These are phyloP conservation scores for Suhomyces tanzawaensis DNA, from an alignment of 805 yeast species.

Conservation along the genomic window DNA sequence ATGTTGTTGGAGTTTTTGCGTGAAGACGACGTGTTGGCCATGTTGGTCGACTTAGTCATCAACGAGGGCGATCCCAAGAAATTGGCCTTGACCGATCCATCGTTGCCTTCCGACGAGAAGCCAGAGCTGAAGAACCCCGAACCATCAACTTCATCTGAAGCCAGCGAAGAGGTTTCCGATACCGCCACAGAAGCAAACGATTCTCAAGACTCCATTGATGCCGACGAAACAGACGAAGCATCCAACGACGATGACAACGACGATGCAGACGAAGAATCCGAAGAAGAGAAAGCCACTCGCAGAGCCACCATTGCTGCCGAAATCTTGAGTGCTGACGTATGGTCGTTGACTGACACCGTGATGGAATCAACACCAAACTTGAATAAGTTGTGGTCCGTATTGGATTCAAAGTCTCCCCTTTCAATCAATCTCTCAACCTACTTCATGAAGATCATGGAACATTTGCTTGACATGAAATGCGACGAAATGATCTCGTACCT, in stretches of 20 bases:
- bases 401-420: slow-evolving; percentile 65
- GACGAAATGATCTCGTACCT: slow-evolving; percentile 46
- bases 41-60: slow-evolving; percentile 40
- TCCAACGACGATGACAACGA: slow-evolving; percentile 13
- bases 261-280: slow-evolving; percentile 24
- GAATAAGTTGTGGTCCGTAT: slow-evolving; percentile 72
- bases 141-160: neutral
- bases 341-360: slow-evolving; percentile 89
- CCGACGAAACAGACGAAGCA: slow-evolving; percentile 1
- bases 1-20: slow-evolving; percentile 41
- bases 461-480: slow-evolving; percentile 46
- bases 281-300: slow-evolving; percentile 34
- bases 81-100: neutral
- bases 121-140: neutral
- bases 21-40: slow-evolving; percentile 33
- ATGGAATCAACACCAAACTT: slow-evolving; percentile 70
- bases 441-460: slow-evolving; percentile 88
- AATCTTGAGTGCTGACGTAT: slow-evolving; percentile 84
- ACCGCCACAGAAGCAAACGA: slow-evolving; percentile 24
- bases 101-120: slow-evolving; percentile 1
- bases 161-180: slow-evolving; percentile 1
- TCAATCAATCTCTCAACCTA: slow-evolving; percentile 79
- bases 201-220: slow-evolving; percentile 15
- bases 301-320: slow-evolving; percentile 67
- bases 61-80: slow-evolving; percentile 22